Base-by-base conservation (phyloP, 2,329 filamentous ascomycete genomes). In the Balansia obtecta region DNA sequence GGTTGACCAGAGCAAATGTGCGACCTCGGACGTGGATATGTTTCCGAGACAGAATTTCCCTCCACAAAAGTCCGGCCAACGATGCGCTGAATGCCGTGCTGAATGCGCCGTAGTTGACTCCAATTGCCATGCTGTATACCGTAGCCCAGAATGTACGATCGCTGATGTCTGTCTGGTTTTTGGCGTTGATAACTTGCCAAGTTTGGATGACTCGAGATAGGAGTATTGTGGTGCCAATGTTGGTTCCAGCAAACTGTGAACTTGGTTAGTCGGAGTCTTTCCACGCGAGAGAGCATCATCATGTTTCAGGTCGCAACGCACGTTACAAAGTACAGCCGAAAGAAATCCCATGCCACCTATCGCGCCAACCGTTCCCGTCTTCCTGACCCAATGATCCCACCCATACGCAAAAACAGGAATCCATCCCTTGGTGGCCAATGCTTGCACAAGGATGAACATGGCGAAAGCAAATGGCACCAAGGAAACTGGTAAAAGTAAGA, bases 381-480 rank as follows among this genome's bases (percentile, higher is more conserved):
- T 83, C 10, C 71, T 66, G 0, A 86, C 82, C 83, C 83, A 87
- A 47, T 83, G 78, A 51, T 85, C 76, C 84, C 84, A 88, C 1
- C 83, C 84, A 47, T 85, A 72, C 0, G 83, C 84, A 56, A 88
- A 88, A 0, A 87, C 81, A 0, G 76, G 74, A 0, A 88, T 79
- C 85, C 85, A 88, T 11, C 85, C 84, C 55, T 85, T 87, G 0
- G 80, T 86, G 0, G 85, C 83, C 1, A 88, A 65, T 0, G 76
- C 83, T 59, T 88, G 83, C 0, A 88, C 84, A 0, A 88, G 73
- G 10, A 88, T 73, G 54, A 88, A 88, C 84, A 88, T 88, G 53
- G 76, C 72, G 50, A 88, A 80, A 0, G 83, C 80, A 57, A 88
- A 88, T 0, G 85, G 84, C 0, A 88, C 71, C 0, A 88, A 73